A percentile compares a stretch with the other conserved stretches of the same genome.
These are phyloP conservation scores for Cystobasidium slooffiae DNA, from an alignment of 1,284 basidiomycete species.

Conservation along the genomic window DNA sequence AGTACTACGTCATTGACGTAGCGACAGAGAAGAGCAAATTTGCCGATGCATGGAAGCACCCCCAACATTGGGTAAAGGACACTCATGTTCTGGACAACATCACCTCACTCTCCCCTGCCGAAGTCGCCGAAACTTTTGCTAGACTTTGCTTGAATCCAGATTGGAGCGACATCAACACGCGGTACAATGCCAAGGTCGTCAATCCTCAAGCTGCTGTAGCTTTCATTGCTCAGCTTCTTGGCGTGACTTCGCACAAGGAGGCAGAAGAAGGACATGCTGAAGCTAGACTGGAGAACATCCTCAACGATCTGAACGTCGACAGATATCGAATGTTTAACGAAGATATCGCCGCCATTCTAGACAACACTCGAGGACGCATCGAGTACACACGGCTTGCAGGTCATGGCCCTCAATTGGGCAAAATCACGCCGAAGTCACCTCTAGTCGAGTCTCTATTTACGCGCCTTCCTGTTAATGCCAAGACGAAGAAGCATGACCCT, in stretches of 20 bases:
- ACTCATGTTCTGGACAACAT: slow-evolving; percentile 57
- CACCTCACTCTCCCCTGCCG: slow-evolving; percentile 65
- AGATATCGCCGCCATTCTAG: slow-evolving; percentile 74
- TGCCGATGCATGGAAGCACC: slow-evolving; percentile 53
- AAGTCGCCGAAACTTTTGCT: slow-evolving; percentile 67
- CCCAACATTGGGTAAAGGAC: slow-evolving; percentile 8
- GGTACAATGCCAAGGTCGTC: slow-evolving; percentile 68
- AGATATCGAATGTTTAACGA: slow-evolving; percentile 83
- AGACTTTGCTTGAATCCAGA: slow-evolving; percentile 44
- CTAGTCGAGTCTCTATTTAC: slow-evolving; percentile 90
- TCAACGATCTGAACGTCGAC: slow-evolving; percentile 84
- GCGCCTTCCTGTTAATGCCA: slow-evolving; percentile 65
- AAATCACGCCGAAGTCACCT: slow-evolving; percentile 74
- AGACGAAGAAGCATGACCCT: slow-evolving; percentile 67
- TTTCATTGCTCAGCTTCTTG: slow-evolving; percentile 70
- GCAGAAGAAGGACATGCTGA: slow-evolving; percentile 61
- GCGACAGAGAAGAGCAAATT: slow-evolving; percentile 58
- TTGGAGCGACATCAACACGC: slow-evolving; percentile 59
- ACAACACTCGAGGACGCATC: slow-evolving; percentile 73
- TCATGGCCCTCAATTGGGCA: slow-evolving; percentile 81
- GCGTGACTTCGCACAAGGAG: slow-evolving; percentile 60
- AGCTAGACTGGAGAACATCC: slow-evolving; percentile 72
- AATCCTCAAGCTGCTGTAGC: slow-evolving; percentile 68
- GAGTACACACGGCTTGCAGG: slow-evolving; percentile 79
- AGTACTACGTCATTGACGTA: slow-evolving; percentile 86